Evolutionary conservation across 306 rosid species (phyloP), one percentile per base, ranked within the genome.

Genomic region (Cicer arietinum): DNA sequence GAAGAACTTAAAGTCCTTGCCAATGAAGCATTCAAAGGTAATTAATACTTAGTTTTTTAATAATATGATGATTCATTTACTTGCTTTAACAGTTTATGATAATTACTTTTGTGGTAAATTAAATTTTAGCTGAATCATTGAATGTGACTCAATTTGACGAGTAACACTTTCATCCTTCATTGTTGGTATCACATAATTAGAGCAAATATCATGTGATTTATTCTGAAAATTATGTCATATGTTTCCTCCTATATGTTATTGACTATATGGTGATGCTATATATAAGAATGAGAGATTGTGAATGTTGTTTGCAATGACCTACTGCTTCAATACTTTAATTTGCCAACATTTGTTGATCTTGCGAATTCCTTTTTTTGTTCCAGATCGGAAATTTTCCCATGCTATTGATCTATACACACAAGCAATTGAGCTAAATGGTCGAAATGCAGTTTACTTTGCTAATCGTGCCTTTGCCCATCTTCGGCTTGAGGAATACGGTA

Each of bases 401-500:
- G 96, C 99, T 59, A 84, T 94, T 81, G 93, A 92, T 75, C 79
- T 94, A 63, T 94, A 94, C 56, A 81, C 96, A 12, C 88, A 94
- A 86, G 95, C 99, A 44, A 90, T 94, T 79, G 96, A 89, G 82
- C 61, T 81, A 72, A 83, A 89, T 77, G 52, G 88, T 81, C 90
- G 60, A 86, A 94, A 85, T 89, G 95, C 98, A 75, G 93, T 94
- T 60, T 94, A 94, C 82, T 90, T 83, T 87, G 90, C 99, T 48
- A 94, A 94, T 58, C 99, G 99, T 66, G 91, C 99, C 63, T 85
- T 94, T 84, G 97, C 99, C 47, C 97, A 92, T 91, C 84, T 90
- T 69, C 86, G 85, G 78, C 96, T 90, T 69, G 99, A 94, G 89
- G 95, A 94, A 78, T 94, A 94, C 86, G 98, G 99, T 43, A 90